A percentile compares a stretch with the other conserved stretches of the same genome.
phyloP scores from a whole-genome alignment of 108 stramenopile species.

The Skeletonema grethae region DNA sequence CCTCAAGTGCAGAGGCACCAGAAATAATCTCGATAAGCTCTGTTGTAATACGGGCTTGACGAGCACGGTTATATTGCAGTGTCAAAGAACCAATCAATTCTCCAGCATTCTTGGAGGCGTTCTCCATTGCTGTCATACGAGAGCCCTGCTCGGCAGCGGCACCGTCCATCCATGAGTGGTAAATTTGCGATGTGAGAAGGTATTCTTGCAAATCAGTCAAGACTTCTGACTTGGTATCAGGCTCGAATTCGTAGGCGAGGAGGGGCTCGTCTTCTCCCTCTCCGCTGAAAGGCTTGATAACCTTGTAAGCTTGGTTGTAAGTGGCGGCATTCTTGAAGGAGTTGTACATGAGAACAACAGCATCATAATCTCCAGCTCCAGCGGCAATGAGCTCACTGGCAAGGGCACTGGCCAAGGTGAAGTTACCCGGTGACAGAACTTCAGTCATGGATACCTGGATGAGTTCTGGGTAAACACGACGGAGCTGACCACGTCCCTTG shows the following conservation, averaged over 20 bases:
- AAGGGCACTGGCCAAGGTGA: constrained; percentile 77
- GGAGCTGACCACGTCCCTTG: constrained; percentile 95
- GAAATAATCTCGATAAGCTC: constrained; percentile 99
- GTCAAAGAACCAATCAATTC: constrained; percentile 98
- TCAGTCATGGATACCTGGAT: constrained; percentile 78
- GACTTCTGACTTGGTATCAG: constrained; percentile 91
- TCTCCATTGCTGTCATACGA: constrained; percentile 99
- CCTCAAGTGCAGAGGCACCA: constrained; percentile 98
- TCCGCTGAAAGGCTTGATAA: constrained; percentile 70
- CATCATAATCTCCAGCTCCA: constrained; percentile 84
- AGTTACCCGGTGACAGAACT: constrained; percentile 79
- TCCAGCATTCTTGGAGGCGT: constrained; percentile 98
- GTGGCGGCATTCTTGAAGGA: constrained; percentile 81
- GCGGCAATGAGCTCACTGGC: constrained; percentile 80
- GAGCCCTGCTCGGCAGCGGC: constrained; percentile 98
- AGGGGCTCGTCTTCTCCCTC: constrained; percentile 71
- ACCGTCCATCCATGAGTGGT: constrained; percentile 95
- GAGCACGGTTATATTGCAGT: constrained; percentile 98
- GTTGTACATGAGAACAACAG: constrained; percentile 84
- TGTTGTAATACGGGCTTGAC: constrained; percentile 99
- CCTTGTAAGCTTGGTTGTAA: constrained; percentile 89
- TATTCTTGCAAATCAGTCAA: constrained; percentile 95
- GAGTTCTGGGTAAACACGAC: constrained; percentile 66
- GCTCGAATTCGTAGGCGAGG: constrained; percentile 96
- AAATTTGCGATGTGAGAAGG: constrained; percentile 92